Base-by-base conservation (phyloP, 805 yeast species). In the Candida cerambycidarum region DNA sequence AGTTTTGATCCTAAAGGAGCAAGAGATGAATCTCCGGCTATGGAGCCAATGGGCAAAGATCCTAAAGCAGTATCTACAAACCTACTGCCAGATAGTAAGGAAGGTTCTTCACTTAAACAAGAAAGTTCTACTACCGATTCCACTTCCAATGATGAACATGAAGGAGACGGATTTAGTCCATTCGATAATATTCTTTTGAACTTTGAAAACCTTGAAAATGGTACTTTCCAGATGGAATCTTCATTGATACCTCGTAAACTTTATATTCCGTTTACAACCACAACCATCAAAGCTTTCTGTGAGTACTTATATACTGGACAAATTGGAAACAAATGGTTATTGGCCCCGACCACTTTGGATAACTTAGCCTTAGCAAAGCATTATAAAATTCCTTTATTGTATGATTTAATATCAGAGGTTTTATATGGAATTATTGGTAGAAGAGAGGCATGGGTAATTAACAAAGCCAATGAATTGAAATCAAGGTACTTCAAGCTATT, bases 261-360 rank as follows among this genome's bases (percentile, higher is more conserved):
- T 19, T 85, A 82, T 50, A 58, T 86, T 48, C 93, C 95, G 3
- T 83, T 82, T 62, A 59, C 80, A 2, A 79, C 83, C 1, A 57
- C 65, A 1, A 76, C 88, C 0, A 78, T 84, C 12, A 72, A 72
- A 43, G 89, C 89, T 2, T 76, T 85, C 49, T 68, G 82, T 19
- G 93, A 85, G 55, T 86, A 80, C 57, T 67, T 86, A 42, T 84
- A 82, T 54, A 85, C 90, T 4, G 95, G 93, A 1, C 89, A 85
- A 59, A 78, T 86, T 16, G 88, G 88, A 18, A 79, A 82, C 41
- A 82, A 77, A 52, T 85, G 92, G 92, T 62, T 73, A n/a, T 61
- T 85, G 30, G 68, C 77, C 1, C 92, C 93, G 0, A 80, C 85
- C 0, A 76, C 85, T 0, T 67, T 84, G 30, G 89, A 84, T 50